Evolutionary conservation across 2,329 filamentous ascomycete genomes (phyloP).

Genomic region (Celoporthe dispersa): DNA sequence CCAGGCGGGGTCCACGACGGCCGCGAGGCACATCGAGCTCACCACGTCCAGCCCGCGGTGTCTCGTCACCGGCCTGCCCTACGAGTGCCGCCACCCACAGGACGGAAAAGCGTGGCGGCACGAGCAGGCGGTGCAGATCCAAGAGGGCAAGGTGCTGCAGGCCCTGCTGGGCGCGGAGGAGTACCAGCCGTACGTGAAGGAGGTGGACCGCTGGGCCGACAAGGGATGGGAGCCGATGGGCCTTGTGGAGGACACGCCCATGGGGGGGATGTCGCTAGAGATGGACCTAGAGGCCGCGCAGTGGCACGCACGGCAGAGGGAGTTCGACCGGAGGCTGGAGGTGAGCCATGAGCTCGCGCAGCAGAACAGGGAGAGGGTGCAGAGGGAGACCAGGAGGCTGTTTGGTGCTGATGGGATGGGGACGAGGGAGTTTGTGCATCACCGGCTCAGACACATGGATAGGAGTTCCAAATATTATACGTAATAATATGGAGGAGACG

Average conservation of each 20-base stretch:
- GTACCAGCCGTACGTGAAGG: constrained; percentile 9
- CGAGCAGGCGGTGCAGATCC: neutral
- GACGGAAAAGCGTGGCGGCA: constrained; percentile 10
- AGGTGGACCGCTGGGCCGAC: constrained; percentile 13
- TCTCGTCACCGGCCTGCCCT: constrained; percentile 8
- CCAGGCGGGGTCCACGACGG: neutral
- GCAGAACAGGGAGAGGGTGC: neutral
- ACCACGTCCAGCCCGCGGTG: neutral
- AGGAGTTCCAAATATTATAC: neutral
- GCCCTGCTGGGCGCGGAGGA: constrained; percentile 2
- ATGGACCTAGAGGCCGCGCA: constrained; percentile 7
- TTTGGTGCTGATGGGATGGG: neutral
- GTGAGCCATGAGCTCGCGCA: neutral
- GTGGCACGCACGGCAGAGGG: constrained; percentile 4
- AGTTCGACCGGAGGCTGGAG: neutral
- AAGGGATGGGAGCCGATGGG: constrained; percentile 11
- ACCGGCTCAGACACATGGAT: neutral
- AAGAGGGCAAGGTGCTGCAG: neutral
- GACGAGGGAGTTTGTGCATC: constrained; percentile 5
- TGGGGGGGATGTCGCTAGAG: constrained; percentile 6
- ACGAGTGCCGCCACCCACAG: neutral
- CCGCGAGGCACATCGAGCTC: neutral
- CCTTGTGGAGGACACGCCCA: constrained; percentile 13
- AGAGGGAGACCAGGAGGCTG: constrained; percentile 6
- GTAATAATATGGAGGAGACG: neutral